Evolutionary conservation across 2,329 filamentous ascomycete species (phyloP), one percentile per base, ranked within the genome.

Genomic region (Lasiodiplodia theobromae): DNA sequence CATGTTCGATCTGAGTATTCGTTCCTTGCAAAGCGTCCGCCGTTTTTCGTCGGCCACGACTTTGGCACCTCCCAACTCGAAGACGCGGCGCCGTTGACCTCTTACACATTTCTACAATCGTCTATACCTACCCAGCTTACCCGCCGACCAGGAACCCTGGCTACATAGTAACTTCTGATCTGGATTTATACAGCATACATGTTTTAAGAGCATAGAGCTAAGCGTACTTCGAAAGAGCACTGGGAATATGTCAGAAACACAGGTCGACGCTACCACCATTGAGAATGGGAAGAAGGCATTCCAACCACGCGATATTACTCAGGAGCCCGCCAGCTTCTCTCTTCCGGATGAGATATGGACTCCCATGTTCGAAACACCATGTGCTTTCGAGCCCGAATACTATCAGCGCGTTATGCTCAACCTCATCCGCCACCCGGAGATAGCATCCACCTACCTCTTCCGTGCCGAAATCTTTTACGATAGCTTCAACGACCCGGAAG

Each of bases 361-460:
- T 3, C 76, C 79, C 11, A 73, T 81, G 37, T 77, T 81, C 51
- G 75, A 74, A 10, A 74, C 74, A n/a, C 75, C 75, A 14, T 92
- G 91, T 76, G 83, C 83, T 14, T 94, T 94, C 75, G 80, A 85
- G 18, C 85, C 89, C 0, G 82, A 85, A 37, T 82, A 88, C 67
- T 95, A 94, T 76, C 80, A 84, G 69, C 79, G 85, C 51, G 89
- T 92, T 62, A 92, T 93, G 88, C 80, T 88, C 73, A 93, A 94
- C 74, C 82, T 94, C 68, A 87, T 95, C 71, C 86, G 86, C 72
- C 94, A 95, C 74, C 92, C 92, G 0, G 95, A 96, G 72, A 84
- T 93, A 78, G 93, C 93, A 71, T 92, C 91, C 0, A 89, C 86
- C 18, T 92, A 91, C 85, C 84, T 96, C 1, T 92, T 94, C 74